Evolutionary conservation across 2,329 filamentous ascomycete species (phyloP), one percentile per base, ranked within the genome.

Genomic region (Myotisia sp.): DNA sequence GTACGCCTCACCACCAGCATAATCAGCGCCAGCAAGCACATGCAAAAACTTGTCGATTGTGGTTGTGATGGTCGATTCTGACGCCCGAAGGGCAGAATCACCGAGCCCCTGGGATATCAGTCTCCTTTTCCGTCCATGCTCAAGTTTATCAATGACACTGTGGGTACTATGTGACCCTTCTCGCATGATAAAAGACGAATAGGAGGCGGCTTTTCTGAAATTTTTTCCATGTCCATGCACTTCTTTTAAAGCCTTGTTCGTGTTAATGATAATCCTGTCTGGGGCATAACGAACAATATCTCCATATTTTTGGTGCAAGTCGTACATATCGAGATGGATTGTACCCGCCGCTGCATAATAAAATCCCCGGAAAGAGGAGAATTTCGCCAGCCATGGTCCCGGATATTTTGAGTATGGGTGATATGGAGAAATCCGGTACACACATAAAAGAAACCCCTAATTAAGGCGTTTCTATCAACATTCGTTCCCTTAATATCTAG

Each of bases 11-110:
- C 44, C 31, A 3, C 36, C 35, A 5, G 42, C 41, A 21, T 31
- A 31, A 9, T 41, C 38, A 6, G 42, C 45, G 19, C 45, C 47
- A 1, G 40, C 43, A 18, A 56, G 26, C 4, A 47, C 44, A 1
- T 48, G 63, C 47, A 74, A 79, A 42, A 82, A 77, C 13, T 70
- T 70, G n/a, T 75, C 64, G 29, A 80, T 65, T 47, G 80, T 77
- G 43, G 65, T 59, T 6, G 79, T 56, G 42, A 81, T 73, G 42
- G 77, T 75, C 38, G 68, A 63, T 55, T 81, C 75, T 66, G 79
- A 76, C 47, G 72, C 68, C 57, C 71, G 75, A 47, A 52, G 29
- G 4, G 49, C 46, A 20, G 37, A 34, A 10, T 53, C 51, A 6
- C 48, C 49, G 31, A 54, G 49, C 6, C 45, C 48, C 23, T 48